These are phyloP conservation scores for Colletotrichum musicola DNA, from an alignment of 2,329 filamentous ascomycete genomes.

Conservation along the genomic window DNA sequence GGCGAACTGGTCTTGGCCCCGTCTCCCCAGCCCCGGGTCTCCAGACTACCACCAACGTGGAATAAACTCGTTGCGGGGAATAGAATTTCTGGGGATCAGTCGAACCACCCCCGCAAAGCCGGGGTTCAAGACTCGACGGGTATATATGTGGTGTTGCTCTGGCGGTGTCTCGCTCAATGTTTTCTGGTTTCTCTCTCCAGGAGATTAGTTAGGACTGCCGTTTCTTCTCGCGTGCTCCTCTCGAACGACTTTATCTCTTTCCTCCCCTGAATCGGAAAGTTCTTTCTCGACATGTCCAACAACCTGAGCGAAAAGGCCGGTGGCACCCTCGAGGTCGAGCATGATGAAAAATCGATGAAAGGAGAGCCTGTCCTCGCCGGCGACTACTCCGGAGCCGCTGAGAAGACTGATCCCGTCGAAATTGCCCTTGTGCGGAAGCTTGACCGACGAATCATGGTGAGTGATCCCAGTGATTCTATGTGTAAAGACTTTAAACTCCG, in stretches of 20 bases:
- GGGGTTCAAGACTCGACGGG: neutral
- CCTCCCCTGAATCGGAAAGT: neutral
- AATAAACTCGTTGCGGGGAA: slow-evolving; percentile 22
- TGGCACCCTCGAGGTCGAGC: slow-evolving; percentile 20
- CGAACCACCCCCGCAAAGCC: slow-evolving; percentile 20
- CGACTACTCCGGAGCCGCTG: slow-evolving; percentile 43
- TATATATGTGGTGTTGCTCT: slow-evolving; percentile 2
- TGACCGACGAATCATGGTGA: slow-evolving; percentile 44
- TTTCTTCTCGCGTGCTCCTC: neutral
- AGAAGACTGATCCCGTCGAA: slow-evolving; percentile 42
- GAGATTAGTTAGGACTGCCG: neutral
- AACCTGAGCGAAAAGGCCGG: slow-evolving; percentile 1
- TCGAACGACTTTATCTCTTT: neutral
- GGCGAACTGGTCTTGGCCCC: slow-evolving; percentile 18
- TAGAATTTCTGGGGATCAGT: slow-evolving; percentile 11
- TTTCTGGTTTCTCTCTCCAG: neutral
- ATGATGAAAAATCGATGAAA: slow-evolving; percentile 28
- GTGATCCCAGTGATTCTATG: neutral
- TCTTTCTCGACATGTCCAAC: neutral
- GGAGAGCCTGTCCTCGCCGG: slow-evolving; percentile 13
- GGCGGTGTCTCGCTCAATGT: neutral
- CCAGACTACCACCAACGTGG: neutral
- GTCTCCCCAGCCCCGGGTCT: slow-evolving; percentile 2
- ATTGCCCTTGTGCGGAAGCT: slow-evolving; percentile 44
- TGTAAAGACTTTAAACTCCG: too few relatives aligned